Base-by-base conservation (phyloP, 768 basidiomycete species). In the Tulasnella sp. region DNA sequence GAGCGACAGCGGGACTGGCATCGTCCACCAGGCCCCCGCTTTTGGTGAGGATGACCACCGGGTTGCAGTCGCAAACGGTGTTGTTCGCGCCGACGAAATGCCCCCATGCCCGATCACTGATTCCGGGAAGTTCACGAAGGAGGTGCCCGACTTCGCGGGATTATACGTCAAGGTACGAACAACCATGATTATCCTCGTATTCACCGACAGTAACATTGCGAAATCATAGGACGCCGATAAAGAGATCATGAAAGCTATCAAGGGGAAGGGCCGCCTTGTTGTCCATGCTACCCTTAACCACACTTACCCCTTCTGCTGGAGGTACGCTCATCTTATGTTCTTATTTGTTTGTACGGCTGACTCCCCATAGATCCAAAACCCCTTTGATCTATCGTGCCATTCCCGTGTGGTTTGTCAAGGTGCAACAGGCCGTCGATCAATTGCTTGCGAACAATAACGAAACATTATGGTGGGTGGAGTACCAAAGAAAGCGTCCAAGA, bases 41-140 rank as follows among this genome's bases (percentile, higher is more conserved):
- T 98, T 96, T 65, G 96, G 96, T 73, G 94, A 98, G 68, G 96
- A 99, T 65, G 96, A 99, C 77, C 89, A 97, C 69, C 86, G 96
- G 52, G 80, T 99, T 64, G 84, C 87, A 25, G 76, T 94, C 59
- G 80, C 81, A 3, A 78, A 94, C 64, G 87, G 84, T 17, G 79
- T 97, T 51, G 68, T 98, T n/a, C 75, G 75, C 23, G 74, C 78
- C 0, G 93, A 94, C 42, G 93, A 97, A 68, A 82, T 92, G 78
- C 93, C 96, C 0, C 96, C 96, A 0, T 96, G 92, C 67, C 96
- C 96, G 37, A 77, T 99, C 56, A 89, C 98, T 63, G 94, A 99
- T 64, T 73, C 75, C 6, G 91, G 93, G 6, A 75, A 76, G 60
- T 99, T 93, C 71, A 94, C 90, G 5, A 76, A 78, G 42, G 86